A percentile compares a stretch with the other conserved stretches of the same genome.
Evolutionary conservation across 495 filamentous ascomycete species (phyloP).

Genomic region (Cudoniella acicularis): DNA sequence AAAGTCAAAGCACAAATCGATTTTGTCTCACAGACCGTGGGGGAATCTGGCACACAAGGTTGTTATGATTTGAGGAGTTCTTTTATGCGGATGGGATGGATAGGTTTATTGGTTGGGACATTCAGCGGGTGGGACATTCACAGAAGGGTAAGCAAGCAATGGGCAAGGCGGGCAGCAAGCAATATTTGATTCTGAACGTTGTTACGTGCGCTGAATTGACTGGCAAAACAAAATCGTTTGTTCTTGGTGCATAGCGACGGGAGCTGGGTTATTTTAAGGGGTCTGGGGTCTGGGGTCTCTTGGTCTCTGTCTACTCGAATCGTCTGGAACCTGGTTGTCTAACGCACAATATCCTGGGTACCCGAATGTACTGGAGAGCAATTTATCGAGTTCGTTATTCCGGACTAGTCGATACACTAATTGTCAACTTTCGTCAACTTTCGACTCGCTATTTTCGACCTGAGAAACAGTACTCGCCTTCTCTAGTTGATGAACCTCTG

Average conservation of each 20-base stretch:
- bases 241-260: slow-evolving; percentile 55
- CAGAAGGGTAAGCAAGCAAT: slow-evolving; percentile 6
- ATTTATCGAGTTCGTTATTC: slow-evolving; percentile 21
- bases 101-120: slow-evolving; percentile 5
- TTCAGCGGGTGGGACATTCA: background rate
- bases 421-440: too few species aligned
- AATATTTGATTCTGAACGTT: slow-evolving; percentile 6
- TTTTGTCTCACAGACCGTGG: slow-evolving; percentile 8
- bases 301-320: slow-evolving; percentile 38
- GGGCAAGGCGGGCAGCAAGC: slow-evolving; percentile 7
- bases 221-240: slow-evolving; percentile 14
- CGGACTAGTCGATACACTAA: too few species aligned
- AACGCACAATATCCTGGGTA: slow-evolving; percentile 27
- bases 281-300: slow-evolving; percentile 52
- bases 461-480: too few species aligned
- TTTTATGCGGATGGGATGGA: slow-evolving; percentile 26
- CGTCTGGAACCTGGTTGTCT: slow-evolving; percentile 24
- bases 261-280: slow-evolving; percentile 33
- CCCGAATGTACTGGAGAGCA: background rate
- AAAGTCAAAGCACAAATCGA: slow-evolving; percentile 4
- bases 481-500: too few species aligned
- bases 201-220: background rate
- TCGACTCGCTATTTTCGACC: too few species aligned
- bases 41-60: slow-evolving; percentile 21
- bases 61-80: slow-evolving; percentile 23